phyloP scores from a whole-genome alignment of 2,329 filamentous ascomycete species.

The Claviceps purpurea region DNA sequence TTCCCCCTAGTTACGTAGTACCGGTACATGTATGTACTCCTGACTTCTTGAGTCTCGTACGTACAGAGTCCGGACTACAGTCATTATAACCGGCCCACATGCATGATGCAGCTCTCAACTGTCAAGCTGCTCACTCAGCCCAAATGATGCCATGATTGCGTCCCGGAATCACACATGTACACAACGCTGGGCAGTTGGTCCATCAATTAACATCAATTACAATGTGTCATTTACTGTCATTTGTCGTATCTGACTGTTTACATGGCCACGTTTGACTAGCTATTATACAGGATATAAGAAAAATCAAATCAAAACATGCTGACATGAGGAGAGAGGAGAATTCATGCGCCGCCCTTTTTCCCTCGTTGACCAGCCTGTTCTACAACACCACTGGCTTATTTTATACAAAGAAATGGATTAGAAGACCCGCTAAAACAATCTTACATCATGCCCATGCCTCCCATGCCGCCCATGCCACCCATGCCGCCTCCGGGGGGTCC shows the following conservation, averaged over 20 bases:
- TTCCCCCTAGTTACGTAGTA: too few species aligned
- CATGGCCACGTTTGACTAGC: slow-evolving; percentile 14
- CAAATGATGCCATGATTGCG: too few species aligned
- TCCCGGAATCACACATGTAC: too few species aligned
- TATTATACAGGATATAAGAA: slow-evolving; percentile 21
- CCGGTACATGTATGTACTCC: too few species aligned
- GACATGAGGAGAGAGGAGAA: slow-evolving; percentile 20
- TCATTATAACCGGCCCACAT: too few species aligned
- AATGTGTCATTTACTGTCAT: neutral
- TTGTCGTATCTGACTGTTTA: slow-evolving; percentile 14
- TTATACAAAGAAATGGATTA: slow-evolving; percentile 13
- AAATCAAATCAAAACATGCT: slow-evolving; percentile 15
- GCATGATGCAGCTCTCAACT: too few species aligned
- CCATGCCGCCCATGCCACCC: slow-evolving; percentile 54
- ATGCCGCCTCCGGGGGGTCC: slow-evolving; percentile 50
- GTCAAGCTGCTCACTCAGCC: too few species aligned
- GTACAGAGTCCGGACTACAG: too few species aligned
- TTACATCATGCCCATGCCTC: slow-evolving; percentile 40
- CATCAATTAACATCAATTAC: neutral
- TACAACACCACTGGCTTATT: slow-evolving; percentile 30
- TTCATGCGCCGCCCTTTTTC: slow-evolving; percentile 14
- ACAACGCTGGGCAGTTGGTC: neutral
- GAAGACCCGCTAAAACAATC: slow-evolving; percentile 9
- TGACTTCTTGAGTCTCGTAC: too few species aligned
- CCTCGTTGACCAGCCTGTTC: neutral